Conservation (phyloP, 176 grass and related monocot genomes). For the Melocanna baccifera region DNA sequence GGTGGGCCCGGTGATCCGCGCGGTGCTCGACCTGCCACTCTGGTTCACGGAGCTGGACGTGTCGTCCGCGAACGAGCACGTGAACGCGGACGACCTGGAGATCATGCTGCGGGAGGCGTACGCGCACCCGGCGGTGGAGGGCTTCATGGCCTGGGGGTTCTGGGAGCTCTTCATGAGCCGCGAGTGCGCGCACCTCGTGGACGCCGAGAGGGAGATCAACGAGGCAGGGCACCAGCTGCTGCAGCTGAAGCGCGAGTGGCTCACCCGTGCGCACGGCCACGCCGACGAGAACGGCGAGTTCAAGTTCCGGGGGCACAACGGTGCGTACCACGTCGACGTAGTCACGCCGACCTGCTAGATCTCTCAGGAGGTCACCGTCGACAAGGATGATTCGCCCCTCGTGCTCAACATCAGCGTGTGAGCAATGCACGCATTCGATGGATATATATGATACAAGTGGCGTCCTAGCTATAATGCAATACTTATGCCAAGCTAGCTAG, state of each 20-base stretch:
- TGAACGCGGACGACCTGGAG: constrained; percentile 90
- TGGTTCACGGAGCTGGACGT: constrained; percentile 99
- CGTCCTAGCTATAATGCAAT: background rate
- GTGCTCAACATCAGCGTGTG: constrained; percentile 55
- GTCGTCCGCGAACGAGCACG: constrained; percentile 61
- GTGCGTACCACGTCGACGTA: constrained; percentile 61
- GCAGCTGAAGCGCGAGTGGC: constrained; percentile 72
- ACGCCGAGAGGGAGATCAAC: constrained; percentile 70
- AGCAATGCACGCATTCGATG: background rate
- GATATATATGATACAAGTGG: background rate
- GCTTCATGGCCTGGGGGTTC: constrained; percentile 89
- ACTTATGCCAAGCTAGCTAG: background rate
- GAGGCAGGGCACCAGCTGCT: constrained; percentile 58
- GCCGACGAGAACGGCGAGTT: constrained; percentile 58
- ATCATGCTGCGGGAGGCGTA: constrained; percentile 75
- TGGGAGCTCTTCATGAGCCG: constrained; percentile 90
- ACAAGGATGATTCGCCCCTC: constrained; percentile 59
- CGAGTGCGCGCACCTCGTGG: constrained; percentile 55
- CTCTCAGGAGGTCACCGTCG: constrained; percentile 63
- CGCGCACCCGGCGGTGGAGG: constrained; percentile 81
- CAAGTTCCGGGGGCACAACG: constrained; percentile 66
- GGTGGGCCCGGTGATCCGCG: constrained; percentile 50
- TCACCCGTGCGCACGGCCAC: constrained; percentile 51
- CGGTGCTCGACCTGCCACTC: constrained; percentile 62
- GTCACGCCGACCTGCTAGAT: constrained; percentile 42